Evolutionary conservation across 1,284 basidiomycete genomes (phyloP).

Genomic region (Leccinum laetum): DNA sequence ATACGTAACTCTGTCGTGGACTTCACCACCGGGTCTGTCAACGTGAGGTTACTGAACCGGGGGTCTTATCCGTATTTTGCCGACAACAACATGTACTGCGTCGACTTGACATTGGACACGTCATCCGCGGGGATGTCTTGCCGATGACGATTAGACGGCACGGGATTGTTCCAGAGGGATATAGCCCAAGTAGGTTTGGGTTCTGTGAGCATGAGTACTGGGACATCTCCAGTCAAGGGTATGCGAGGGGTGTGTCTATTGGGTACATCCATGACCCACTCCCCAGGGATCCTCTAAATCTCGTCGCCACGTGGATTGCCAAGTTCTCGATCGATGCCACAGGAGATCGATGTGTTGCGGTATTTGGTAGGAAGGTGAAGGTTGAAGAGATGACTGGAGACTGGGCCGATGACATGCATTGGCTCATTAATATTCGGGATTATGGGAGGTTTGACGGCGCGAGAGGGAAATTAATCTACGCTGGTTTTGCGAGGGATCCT

Average conservation of each 20-base stretch:
- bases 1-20: not conserved
- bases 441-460: too few relatives aligned
- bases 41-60: not conserved
- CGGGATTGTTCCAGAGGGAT: not conserved
- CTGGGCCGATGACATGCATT: not conserved
- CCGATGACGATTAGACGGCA: not conserved
- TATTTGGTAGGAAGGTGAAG: not conserved
- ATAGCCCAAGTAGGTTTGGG: too few relatives aligned
- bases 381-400: not conserved
- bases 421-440: not conserved
- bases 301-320: not conserved
- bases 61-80: not conserved
- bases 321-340: not conserved
- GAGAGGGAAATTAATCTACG: not conserved
- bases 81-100: not conserved
- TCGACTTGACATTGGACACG: too few relatives aligned
- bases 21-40: not conserved
- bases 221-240: not conserved
- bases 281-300: not conserved
- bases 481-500: not conserved
- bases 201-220: not conserved
- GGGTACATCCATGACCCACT: not conserved
- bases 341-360: not conserved
- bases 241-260: not conserved
- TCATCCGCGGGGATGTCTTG: not conserved